Conservation (phyloP, 148 eudicot genomes). For the Spergularia bocconei region DNA sequence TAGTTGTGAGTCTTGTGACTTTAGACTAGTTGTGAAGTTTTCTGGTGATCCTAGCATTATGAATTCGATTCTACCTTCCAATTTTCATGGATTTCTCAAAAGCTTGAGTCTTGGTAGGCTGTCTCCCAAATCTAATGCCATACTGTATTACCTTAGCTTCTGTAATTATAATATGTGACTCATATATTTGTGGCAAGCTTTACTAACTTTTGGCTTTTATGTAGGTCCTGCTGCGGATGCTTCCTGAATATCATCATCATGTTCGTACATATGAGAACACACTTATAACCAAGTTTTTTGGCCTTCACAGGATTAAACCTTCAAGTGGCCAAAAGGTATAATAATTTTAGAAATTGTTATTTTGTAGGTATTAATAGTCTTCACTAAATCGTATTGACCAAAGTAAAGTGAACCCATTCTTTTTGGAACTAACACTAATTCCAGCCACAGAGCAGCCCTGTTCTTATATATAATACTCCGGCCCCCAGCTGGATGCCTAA, state of each 20-base stretch:
- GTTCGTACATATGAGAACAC: slow-evolving; percentile 86
- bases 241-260: slow-evolving; percentile 82
- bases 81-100: no score
- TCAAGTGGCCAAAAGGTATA: slow-evolving; percentile 95
- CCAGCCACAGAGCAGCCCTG: no score
- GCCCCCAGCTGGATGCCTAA: no score
- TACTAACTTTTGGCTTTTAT: slow-evolving; percentile 26
- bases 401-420: background rate
- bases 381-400: background rate
- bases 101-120: no score
- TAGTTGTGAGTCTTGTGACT: no score
- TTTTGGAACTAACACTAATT: background rate
- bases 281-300: slow-evolving; percentile 93
- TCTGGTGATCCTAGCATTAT: no score
- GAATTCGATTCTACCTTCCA: no score
- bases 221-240: slow-evolving; percentile 93
- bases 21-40: no score
- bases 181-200: background rate
- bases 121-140: no score
- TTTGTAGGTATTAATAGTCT: background rate
- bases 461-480: no score
- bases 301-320: slow-evolving; percentile 94
- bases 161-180: background rate
- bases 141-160: background rate
- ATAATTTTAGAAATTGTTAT: background rate